Conservation (phyloP, 257 asterid species). For the Dorcoceras hygrometricum region DNA sequence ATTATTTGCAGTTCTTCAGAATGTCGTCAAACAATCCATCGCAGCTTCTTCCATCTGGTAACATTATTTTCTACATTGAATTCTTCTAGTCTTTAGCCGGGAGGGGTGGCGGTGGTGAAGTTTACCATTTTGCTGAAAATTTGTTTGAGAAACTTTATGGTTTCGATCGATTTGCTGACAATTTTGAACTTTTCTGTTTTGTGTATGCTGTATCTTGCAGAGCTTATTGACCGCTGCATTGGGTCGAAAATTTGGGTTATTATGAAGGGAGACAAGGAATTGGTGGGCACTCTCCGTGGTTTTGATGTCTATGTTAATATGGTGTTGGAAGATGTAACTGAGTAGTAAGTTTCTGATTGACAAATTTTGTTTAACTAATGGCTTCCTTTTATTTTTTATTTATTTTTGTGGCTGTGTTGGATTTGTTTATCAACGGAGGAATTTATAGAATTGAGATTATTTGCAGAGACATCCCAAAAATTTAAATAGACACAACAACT, state of each 20-base stretch:
- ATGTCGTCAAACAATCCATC: conserved; percentile 75
- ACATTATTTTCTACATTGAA: neutral
- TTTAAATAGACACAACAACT: neutral
- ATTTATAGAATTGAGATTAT: neutral
- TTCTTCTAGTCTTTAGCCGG: neutral
- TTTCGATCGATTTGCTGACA: neutral
- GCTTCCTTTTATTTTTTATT: neutral
- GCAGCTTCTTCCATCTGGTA: conserved; percentile 79
- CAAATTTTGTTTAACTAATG: neutral
- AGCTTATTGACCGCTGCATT: conserved; percentile 77
- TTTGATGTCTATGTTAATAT: conserved; percentile 83
- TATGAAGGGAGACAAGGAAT: conserved; percentile 90
- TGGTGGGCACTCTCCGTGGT: conserved; percentile 81
- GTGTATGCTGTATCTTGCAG: conserved; percentile 29
- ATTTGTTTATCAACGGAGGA: neutral
- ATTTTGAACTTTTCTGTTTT: neutral
- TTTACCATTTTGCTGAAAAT: neutral
- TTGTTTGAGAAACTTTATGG: neutral
- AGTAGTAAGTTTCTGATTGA: conserved; percentile 43
- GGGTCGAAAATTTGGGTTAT: conserved; percentile 92
- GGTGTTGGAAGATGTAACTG: conserved; percentile 89
- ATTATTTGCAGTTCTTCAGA: too few relatives aligned
- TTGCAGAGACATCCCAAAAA: neutral
- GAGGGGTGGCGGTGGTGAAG: too few relatives aligned
- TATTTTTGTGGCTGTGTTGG: neutral